These are phyloP conservation scores for Fusarium staphyleae DNA, from an alignment of 2,329 filamentous ascomycete species.

Conservation along the genomic window DNA sequence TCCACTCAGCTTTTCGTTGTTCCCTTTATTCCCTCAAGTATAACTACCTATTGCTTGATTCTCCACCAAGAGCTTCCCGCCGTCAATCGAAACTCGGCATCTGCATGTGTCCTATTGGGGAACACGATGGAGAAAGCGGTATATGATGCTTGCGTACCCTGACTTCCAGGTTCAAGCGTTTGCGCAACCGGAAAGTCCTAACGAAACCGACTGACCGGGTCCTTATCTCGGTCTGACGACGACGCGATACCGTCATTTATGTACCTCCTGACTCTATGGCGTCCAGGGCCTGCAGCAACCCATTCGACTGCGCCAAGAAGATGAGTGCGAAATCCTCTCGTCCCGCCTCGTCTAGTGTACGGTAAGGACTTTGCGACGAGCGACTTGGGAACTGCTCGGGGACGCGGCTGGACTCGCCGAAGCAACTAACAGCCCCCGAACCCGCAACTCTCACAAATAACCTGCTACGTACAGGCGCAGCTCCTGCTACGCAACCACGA, in stretches of 20 bases:
- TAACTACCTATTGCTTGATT: slow-evolving; percentile 13
- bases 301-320: slow-evolving; percentile 6
- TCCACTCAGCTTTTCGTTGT: background rate
- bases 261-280: slow-evolving; percentile 23
- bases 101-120: slow-evolving; percentile 16
- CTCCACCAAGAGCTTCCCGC: slow-evolving; percentile 19
- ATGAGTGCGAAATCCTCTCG: slow-evolving; percentile 2
- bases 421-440: slow-evolving; percentile 2
- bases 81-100: slow-evolving; percentile 16
- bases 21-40: background rate
- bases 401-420: slow-evolving; percentile 8
- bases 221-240: slow-evolving; percentile 1
- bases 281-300: slow-evolving; percentile 15
- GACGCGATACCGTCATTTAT: slow-evolving; percentile 5
- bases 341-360: slow-evolving; percentile 11
- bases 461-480: slow-evolving; percentile 9
- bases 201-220: background rate
- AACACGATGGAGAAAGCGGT: slow-evolving; percentile 10
- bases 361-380: slow-evolving; percentile 13
- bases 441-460: slow-evolving; percentile 5
- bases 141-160: slow-evolving; percentile 4
- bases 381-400: slow-evolving; percentile 9
- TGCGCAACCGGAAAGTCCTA: background rate
- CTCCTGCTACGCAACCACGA: slow-evolving; percentile 4
- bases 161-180: background rate